Percentiles rank a stretch among this genome's conserved stretches.
Evolutionary conservation across 768 basidiomycete species (phyloP).

Genomic region (Suillus clintonianus): DNA sequence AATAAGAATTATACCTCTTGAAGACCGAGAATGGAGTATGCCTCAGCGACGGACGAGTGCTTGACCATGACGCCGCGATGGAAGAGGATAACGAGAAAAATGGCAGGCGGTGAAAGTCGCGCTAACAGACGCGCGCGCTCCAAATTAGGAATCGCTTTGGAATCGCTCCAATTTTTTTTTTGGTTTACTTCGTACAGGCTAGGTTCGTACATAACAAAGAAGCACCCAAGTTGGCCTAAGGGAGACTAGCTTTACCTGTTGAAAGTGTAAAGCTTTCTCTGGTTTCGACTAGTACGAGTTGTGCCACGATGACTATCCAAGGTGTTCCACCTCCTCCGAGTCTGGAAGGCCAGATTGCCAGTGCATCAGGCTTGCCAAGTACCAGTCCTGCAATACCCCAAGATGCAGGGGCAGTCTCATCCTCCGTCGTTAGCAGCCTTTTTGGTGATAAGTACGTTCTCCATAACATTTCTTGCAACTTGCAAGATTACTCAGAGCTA

Average conservation of each 20-base stretch:
- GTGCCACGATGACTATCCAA: background rate
- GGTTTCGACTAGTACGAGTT: background rate
- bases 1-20: conserved; percentile 43
- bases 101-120: conserved; percentile 16
- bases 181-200: background rate
- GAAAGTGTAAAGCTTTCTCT: background rate
- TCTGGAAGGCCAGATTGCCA: background rate
- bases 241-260: background rate
- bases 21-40: conserved; percentile 50
- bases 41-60: conserved; percentile 37
- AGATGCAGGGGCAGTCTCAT: conserved; percentile 9
- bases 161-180: conserved; percentile 3
- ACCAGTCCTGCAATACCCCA: conserved; percentile 6
- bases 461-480: background rate
- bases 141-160: conserved; percentile 15
- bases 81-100: conserved; percentile 12
- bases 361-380: background rate
- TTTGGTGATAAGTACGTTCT: conserved; percentile 67
- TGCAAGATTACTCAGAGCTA: conserved; percentile 17
- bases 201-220: background rate
- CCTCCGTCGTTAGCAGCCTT: conserved; percentile 41
- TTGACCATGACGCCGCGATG: conserved; percentile 33
- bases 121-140: conserved; percentile 31
- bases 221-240: background rate
- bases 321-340: background rate